These are phyloP conservation scores for Annulohypoxylon bovei DNA, from an alignment of 495 filamentous ascomycete species.

Conservation along the genomic window DNA sequence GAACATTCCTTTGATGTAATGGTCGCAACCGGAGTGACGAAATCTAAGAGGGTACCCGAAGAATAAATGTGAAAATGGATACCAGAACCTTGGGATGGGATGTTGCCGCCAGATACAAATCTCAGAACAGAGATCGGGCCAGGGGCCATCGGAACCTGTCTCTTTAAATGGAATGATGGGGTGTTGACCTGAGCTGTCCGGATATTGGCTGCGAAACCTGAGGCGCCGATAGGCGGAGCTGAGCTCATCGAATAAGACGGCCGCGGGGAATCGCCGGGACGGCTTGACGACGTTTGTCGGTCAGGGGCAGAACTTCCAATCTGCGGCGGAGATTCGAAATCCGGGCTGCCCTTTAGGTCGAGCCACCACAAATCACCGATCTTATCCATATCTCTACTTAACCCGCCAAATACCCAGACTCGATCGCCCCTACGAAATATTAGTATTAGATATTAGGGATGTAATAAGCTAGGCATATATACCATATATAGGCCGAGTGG, in stretches of 20 bases:
- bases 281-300: conserved; percentile 47
- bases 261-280: conserved; percentile 53
- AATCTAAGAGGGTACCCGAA: conserved; percentile 90
- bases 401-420: conserved; percentile 96
- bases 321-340: conserved; percentile 77
- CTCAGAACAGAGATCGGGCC: conserved; percentile 89
- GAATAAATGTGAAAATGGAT: conserved; percentile 95
- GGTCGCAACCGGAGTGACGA: conserved; percentile 90
- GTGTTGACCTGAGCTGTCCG: conserved; percentile 83
- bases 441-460: background rate
- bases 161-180: conserved; percentile 72
- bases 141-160: conserved; percentile 74
- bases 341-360: conserved; percentile 87
- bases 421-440: conserved; percentile 64
- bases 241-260: conserved; percentile 52
- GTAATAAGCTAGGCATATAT: background rate
- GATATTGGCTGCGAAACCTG: conserved; percentile 89
- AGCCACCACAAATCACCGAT: conserved; percentile 96
- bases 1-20: conserved; percentile 86
- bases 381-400: conserved; percentile 95
- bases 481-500: conserved; percentile 90
- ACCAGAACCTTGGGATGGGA: conserved; percentile 87
- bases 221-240: conserved; percentile 63
- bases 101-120: conserved; percentile 87
- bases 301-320: conserved; percentile 70